Evolutionary conservation across 1,284 basidiomycete genomes (phyloP), one percentile per base, ranked within the genome.

Genomic region (Tetrapyrgos nigripes): DNA sequence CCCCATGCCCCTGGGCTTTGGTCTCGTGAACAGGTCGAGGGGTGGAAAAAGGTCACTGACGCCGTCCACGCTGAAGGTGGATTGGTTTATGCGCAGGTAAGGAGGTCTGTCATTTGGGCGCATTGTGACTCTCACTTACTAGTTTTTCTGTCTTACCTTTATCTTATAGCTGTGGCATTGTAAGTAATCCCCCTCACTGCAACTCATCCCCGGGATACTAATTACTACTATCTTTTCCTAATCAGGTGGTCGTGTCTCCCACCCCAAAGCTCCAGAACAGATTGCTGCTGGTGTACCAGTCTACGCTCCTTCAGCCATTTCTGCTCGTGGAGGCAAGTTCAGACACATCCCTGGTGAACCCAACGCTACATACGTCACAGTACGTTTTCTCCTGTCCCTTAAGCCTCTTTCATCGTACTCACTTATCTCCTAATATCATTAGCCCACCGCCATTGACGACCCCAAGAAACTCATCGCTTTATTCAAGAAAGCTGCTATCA

Each of bases 401-500:
- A 5, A 19, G 13, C 26, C 8, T 44, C 10, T 5, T 55, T 23
- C 31, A 56, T 21, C 21, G 35, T 6, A 23, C 11, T 14, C 14
- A 37, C 33, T 4, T 13, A 13, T 29, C 17, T 17, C 21, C 13
- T 14, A 23, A 23, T 23, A 14, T 43, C 35, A n/a, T 23, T n/a
- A 58, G 50, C 60, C 60, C 10, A 61, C 60, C n/a, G 57, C 21
- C 8, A 59, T 62, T 26, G 28, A 46, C 9, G 60, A 73, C 28
- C 67, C 68, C 17, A 58, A 60, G 35, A 60, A 63, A 1, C 50
- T 73, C 60, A 66, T 79, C 40, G 69, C 60, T 3, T 62, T 71
- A 46, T 84, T 77, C 66, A 68, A 60, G 11, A 63, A 73, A 23
- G 78, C 79, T 0, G 79, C 80, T 3, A 62, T 69, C 50, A 76